phyloP scores from a whole-genome alignment of 2,329 filamentous ascomycete species.

The Ceratocystiopsis minuta region DNA sequence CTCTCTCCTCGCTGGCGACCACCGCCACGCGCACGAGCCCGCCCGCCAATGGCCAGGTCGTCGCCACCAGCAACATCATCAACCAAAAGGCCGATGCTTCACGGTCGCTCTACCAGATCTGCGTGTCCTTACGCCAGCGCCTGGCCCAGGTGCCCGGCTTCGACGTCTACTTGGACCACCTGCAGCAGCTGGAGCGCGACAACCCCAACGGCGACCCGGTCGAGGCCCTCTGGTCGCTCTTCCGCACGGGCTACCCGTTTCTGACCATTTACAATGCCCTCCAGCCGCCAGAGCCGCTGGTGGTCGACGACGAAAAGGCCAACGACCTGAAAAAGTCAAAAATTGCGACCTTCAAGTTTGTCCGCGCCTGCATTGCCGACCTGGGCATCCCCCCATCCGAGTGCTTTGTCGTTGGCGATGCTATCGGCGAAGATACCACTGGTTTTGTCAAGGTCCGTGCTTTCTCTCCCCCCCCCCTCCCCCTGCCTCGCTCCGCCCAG shows the following conservation, averaged over 20 bases:
- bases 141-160: slow-evolving; percentile 73
- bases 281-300: slow-evolving; percentile 48
- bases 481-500: background rate
- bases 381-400: slow-evolving; percentile 63
- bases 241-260: slow-evolving; percentile 68
- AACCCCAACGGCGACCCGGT: slow-evolving; percentile 59
- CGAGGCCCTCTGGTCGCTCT: slow-evolving; percentile 73
- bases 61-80: slow-evolving; percentile 84
- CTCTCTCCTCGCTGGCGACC: slow-evolving; percentile 30
- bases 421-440: slow-evolving; percentile 87
- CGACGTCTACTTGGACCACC: slow-evolving; percentile 52
- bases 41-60: slow-evolving; percentile 38
- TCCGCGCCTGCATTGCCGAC: slow-evolving; percentile 73
- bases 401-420: slow-evolving; percentile 79
- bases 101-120: slow-evolving; percentile 87
- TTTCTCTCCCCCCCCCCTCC: background rate
- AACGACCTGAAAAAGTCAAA: slow-evolving; percentile 64
- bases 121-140: slow-evolving; percentile 65
- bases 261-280: slow-evolving; percentile 79
- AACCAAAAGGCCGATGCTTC: slow-evolving; percentile 90
- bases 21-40: slow-evolving; percentile 6
- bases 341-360: slow-evolving; percentile 78
- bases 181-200: slow-evolving; percentile 47
- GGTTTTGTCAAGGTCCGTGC: slow-evolving; percentile 75
- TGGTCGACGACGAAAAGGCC: slow-evolving; percentile 41